Percentiles rank a stretch among this genome's conserved stretches.
phyloP scores from a whole-genome alignment of 306 rosid genomes.

The Trifolium dubium region DNA sequence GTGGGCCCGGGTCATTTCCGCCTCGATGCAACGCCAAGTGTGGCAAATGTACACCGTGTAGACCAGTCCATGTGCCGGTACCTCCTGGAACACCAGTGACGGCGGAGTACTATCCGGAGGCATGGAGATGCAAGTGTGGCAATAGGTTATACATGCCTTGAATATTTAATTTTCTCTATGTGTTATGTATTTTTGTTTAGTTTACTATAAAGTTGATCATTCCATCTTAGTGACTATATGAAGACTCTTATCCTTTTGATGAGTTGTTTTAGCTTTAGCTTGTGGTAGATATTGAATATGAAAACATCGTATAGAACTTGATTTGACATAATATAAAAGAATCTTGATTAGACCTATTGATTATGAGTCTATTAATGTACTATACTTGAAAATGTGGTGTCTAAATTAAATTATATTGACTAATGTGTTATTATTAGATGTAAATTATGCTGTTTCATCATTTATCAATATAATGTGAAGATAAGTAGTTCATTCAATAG shows the following conservation, averaged over 20 bases:
- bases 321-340: constrained; percentile 36
- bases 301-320: constrained; percentile 38
- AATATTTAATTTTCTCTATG: constrained; percentile 35
- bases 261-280: constrained; percentile 38
- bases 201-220: constrained; percentile 25
- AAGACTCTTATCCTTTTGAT: constrained; percentile 29
- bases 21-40: constrained; percentile 84
- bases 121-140: constrained; percentile 99
- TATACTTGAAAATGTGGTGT: background rate
- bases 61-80: constrained; percentile 85
- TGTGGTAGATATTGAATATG: constrained; percentile 41
- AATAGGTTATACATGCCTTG: constrained; percentile 89
- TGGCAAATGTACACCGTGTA: constrained; percentile 79
- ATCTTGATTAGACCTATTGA: constrained; percentile 14
- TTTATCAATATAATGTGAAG: background rate
- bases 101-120: constrained; percentile 89
- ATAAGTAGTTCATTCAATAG: constrained; percentile 4
- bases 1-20: constrained; percentile 82
- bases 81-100: constrained; percentile 91
- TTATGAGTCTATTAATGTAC: constrained; percentile 3
- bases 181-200: constrained; percentile 32
- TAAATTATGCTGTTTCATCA: background rate
- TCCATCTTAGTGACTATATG: constrained; percentile 31
- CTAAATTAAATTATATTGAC: constrained; percentile 2
- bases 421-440: background rate